Percentiles rank a stretch among this genome's conserved stretches.
Evolutionary conservation across 768 basidiomycete genomes (phyloP).

Genomic region (Gyrodon lividus): DNA sequence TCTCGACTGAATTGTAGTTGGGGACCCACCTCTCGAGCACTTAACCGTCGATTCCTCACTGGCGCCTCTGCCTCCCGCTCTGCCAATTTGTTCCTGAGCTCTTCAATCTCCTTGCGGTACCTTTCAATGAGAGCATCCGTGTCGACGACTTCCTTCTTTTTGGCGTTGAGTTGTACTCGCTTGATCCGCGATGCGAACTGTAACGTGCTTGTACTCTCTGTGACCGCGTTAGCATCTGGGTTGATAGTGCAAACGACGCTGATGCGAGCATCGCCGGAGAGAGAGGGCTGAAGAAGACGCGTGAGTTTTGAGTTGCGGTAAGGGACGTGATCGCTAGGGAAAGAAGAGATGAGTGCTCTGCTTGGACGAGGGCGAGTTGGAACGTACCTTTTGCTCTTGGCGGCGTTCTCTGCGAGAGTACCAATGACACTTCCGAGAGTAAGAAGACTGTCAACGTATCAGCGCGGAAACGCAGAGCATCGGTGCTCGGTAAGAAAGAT

Average conservation of each 20-base stretch:
- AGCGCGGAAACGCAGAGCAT: not conserved
- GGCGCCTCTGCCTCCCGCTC: slow-evolving; percentile 69
- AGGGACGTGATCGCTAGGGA: slow-evolving; percentile 78
- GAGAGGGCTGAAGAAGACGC: slow-evolving; percentile 89
- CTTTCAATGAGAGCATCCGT: slow-evolving; percentile 92
- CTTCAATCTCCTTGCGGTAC: slow-evolving; percentile 93
- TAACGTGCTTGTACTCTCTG: slow-evolving; percentile 86
- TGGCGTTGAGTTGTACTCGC: slow-evolving; percentile 81
- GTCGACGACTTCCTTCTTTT: slow-evolving; percentile 92
- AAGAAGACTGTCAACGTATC: slow-evolving; percentile 55
- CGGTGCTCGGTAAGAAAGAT: not conserved
- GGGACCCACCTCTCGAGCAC: slow-evolving; percentile 43
- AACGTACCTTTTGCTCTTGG: slow-evolving; percentile 66
- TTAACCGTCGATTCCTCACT: slow-evolving; percentile 39
- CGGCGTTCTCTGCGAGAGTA: slow-evolving; percentile 86
- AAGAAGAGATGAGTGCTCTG: not conserved
- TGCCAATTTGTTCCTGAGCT: slow-evolving; percentile 69
- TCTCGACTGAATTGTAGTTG: not conserved
- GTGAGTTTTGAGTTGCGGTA: slow-evolving; percentile 96
- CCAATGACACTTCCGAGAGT: slow-evolving; percentile 92
- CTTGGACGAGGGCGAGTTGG: not conserved
- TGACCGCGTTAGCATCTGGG: slow-evolving; percentile 72
- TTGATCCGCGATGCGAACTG: slow-evolving; percentile 91
- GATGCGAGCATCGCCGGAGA: slow-evolving; percentile 93
- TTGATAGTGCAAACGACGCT: slow-evolving; percentile 96